A percentile compares a stretch with the other conserved stretches of the same genome.
Evolutionary conservation across 306 rosid genomes (phyloP).

Genomic region (Psophocarpus tetragonolobus): DNA sequence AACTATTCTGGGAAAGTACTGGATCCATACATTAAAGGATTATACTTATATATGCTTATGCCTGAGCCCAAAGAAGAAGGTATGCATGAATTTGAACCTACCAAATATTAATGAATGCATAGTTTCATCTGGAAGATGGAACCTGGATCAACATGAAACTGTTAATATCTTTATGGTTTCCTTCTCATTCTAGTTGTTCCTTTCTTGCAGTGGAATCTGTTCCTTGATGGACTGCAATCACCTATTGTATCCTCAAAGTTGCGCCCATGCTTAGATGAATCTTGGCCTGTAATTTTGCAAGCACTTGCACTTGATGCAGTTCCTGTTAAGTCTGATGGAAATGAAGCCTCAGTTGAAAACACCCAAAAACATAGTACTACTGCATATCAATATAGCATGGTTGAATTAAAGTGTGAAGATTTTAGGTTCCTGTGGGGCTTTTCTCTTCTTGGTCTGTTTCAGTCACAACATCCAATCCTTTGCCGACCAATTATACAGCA

Average conservation of each 20-base stretch:
- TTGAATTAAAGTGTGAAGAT: slow-evolving; percentile 68
- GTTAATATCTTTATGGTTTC: slow-evolving; percentile 18
- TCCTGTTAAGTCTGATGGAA: slow-evolving; percentile 65
- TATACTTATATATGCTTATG: slow-evolving; percentile 71
- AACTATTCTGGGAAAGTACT: slow-evolving; percentile 76
- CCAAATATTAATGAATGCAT: slow-evolving; percentile 8
- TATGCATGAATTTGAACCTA: slow-evolving; percentile 43
- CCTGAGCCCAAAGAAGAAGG: slow-evolving; percentile 73
- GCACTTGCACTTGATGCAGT: slow-evolving; percentile 93
- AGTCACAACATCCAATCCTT: slow-evolving; percentile 56
- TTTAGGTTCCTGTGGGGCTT: slow-evolving; percentile 89
- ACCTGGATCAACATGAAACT: background rate
- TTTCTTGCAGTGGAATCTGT: slow-evolving; percentile 76
- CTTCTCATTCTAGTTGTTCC: slow-evolving; percentile 33
- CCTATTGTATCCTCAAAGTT: slow-evolving; percentile 74
- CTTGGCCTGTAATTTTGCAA: slow-evolving; percentile 98
- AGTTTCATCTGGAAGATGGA: slow-evolving; percentile 29
- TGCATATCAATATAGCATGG: slow-evolving; percentile 79
- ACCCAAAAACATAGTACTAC: slow-evolving; percentile 41
- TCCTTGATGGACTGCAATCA: slow-evolving; percentile 93
- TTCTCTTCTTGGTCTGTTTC: slow-evolving; percentile 80
- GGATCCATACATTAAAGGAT: slow-evolving; percentile 82
- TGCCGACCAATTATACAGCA: slow-evolving; percentile 55
- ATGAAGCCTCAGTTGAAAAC: slow-evolving; percentile 39
- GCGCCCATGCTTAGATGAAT: slow-evolving; percentile 84